Evolutionary conservation across 2,329 filamentous ascomycete species (phyloP).

Genomic region (Ascochyta fabae): DNA sequence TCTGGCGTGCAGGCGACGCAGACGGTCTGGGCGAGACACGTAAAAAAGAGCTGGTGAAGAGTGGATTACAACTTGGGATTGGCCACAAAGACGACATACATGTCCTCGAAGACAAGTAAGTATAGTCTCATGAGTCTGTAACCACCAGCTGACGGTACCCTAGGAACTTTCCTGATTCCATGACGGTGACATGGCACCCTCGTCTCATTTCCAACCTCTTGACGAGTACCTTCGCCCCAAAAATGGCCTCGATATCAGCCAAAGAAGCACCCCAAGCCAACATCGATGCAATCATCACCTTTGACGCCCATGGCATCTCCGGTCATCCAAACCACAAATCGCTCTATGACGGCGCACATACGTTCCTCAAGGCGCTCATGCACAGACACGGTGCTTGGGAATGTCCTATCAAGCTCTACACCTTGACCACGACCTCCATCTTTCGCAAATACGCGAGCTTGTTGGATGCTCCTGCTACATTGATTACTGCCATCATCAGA

Average conservation of each 20-base stretch:
- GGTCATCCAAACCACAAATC: constrained; percentile 93
- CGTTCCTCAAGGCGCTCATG: constrained; percentile 73
- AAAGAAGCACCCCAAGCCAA: constrained; percentile 57
- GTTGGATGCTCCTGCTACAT: constrained; percentile 75
- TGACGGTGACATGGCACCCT: constrained; percentile 79
- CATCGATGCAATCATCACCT: constrained; percentile 88
- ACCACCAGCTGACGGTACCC: constrained; percentile 13
- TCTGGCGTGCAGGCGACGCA: constrained; percentile 68
- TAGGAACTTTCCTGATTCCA: constrained; percentile 84
- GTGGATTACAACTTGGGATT: constrained; percentile 77
- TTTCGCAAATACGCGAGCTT: constrained; percentile 82
- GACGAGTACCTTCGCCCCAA: constrained; percentile 74
- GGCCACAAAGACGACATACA: constrained; percentile 78
- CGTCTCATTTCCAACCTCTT: constrained; percentile 73
- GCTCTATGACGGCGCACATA: constrained; percentile 78
- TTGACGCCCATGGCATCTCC: constrained; percentile 82
- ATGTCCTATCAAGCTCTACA: constrained; percentile 83
- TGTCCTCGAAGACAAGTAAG: constrained; percentile 77
- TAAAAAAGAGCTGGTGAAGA: constrained; percentile 82
- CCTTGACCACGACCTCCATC: constrained; percentile 74
- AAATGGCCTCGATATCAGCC: constrained; percentile 54
- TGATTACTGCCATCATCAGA: constrained; percentile 62
- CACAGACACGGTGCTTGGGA: constrained; percentile 68
- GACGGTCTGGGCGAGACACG: constrained; percentile 85
- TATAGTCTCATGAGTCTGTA: not conserved